Evolutionary conservation across 2,329 filamentous ascomycete species (phyloP).

Genomic region (Amauroascus niger): DNA sequence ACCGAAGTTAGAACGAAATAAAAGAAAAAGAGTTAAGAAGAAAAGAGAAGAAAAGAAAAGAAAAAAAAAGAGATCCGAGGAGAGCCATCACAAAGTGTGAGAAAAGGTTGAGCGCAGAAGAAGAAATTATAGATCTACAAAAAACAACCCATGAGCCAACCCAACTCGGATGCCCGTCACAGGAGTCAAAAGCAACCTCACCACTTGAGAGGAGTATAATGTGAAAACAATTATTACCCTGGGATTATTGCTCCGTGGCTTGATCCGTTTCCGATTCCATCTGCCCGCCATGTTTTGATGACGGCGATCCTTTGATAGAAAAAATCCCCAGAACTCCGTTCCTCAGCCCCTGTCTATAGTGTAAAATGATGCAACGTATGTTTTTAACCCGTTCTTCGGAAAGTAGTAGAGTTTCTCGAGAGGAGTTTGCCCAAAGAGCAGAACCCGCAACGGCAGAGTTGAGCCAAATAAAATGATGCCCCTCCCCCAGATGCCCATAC

Average conservation of each 20-base stretch:
- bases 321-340: slow-evolving; percentile 1
- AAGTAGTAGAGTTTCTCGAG: not conserved
- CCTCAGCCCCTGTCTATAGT: slow-evolving; percentile 8
- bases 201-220: not conserved
- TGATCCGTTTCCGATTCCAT: not conserved
- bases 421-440: not conserved
- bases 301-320: not conserved
- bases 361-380: slow-evolving; percentile 8
- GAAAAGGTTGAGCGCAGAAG: not conserved
- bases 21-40: slow-evolving; percentile 9
- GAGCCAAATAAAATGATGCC: not conserved
- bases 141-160: slow-evolving; percentile 13
- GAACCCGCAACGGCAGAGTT: not conserved
- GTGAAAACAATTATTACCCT: not conserved
- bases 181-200: not conserved
- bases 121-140: slow-evolving; percentile 6
- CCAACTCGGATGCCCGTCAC: slow-evolving; percentile 7
- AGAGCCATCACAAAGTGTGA: slow-evolving; percentile 7
- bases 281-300: not conserved
- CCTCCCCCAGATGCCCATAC: slow-evolving; percentile 6
- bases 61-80: slow-evolving; percentile 6
- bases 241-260: not conserved
- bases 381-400: not conserved
- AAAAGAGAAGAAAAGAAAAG: slow-evolving; percentile 14
- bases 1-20: slow-evolving; percentile 11